phyloP scores from a whole-genome alignment of 805 yeast genomes.

The Dipodascus albidus region DNA sequence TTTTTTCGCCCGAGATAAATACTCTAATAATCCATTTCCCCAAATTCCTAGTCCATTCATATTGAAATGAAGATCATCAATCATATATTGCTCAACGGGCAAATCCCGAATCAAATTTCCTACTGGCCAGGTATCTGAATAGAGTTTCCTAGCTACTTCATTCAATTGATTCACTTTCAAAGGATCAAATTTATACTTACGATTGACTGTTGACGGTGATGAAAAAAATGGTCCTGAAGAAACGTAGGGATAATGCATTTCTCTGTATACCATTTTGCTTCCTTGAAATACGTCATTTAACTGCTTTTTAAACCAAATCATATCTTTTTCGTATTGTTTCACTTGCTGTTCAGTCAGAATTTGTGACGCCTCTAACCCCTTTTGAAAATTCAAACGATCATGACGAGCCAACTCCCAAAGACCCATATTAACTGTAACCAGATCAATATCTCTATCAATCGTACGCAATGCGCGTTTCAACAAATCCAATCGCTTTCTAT shows the following conservation, averaged over 20 bases:
- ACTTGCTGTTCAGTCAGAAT: conserved; percentile 6
- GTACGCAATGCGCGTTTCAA: conserved; percentile 1
- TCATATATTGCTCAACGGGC: conserved; percentile 8
- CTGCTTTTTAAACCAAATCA: conserved; percentile 3
- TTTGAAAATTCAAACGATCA: conserved; percentile 5
- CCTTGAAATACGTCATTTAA: conserved; percentile 4
- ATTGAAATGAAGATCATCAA: conserved; percentile 7
- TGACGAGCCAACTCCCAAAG: conserved; percentile 9
- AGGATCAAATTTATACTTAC: conserved; percentile 8
- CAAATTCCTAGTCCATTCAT: conserved; percentile 7
- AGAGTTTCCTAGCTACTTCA: conserved; percentile 5
- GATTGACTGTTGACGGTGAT: conserved; percentile 4
- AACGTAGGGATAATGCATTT: conserved; percentile 8
- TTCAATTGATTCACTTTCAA: conserved; percentile 8
- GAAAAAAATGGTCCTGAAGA: conserved; percentile 7
- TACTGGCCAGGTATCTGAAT: conserved; percentile 8
- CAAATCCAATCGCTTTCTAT: conserved; percentile 4
- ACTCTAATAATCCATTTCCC: conserved; percentile 9
- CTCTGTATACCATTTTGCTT: conserved; percentile 7
- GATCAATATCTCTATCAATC: conserved; percentile 5
- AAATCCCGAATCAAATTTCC: conserved; percentile 7
- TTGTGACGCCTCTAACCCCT: conserved; percentile 3
- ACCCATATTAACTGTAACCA: conserved; percentile 6
- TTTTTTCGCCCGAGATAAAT: conserved; percentile 5
- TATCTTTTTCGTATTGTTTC: conserved; percentile 4